A percentile compares a stretch with the other conserved stretches of the same genome.
phyloP scores from a whole-genome alignment of 2,329 filamentous ascomycete species.

The Chaetomium strumarium region DNA sequence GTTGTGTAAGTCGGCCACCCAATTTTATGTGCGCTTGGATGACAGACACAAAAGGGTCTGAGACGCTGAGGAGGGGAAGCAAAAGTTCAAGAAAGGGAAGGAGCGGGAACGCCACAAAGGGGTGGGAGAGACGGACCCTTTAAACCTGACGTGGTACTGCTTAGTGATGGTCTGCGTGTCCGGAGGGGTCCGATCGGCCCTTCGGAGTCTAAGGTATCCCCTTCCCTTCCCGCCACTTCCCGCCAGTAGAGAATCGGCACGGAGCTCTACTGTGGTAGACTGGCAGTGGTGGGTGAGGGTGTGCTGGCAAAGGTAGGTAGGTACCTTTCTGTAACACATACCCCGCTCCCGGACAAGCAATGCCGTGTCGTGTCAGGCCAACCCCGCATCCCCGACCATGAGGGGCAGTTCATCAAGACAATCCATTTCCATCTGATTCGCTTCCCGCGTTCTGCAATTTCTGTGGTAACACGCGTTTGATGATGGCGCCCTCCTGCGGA shows the following conservation, averaged over 20 bases:
- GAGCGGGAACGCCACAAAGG: neutral
- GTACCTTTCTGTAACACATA: neutral
- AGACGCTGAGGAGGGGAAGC: neutral
- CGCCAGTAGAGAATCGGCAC: no score
- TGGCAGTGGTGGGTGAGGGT: no score
- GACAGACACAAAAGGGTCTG: neutral
- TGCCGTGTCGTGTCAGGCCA: constrained; percentile 11
- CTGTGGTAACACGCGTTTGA: neutral
- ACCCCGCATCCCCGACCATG: constrained; percentile 15
- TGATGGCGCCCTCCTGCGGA: no score
- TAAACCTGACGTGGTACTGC: neutral
- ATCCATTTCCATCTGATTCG: neutral
- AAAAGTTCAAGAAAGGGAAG: no score
- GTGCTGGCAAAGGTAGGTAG: no score
- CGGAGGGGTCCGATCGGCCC: constrained; percentile 5
- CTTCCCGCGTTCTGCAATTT: neutral
- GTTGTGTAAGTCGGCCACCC: no score
- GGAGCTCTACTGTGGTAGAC: no score
- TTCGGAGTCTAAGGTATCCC: neutral
- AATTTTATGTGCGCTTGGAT: no score
- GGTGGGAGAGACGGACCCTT: neutral
- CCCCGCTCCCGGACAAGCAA: constrained; percentile 10
- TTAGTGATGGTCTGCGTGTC: no score
- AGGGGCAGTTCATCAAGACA: constrained; percentile 15
- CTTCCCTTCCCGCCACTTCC: no score